Evolutionary conservation across 495 filamentous ascomycete species (phyloP).

Genomic region (Penicillium turbatum): DNA sequence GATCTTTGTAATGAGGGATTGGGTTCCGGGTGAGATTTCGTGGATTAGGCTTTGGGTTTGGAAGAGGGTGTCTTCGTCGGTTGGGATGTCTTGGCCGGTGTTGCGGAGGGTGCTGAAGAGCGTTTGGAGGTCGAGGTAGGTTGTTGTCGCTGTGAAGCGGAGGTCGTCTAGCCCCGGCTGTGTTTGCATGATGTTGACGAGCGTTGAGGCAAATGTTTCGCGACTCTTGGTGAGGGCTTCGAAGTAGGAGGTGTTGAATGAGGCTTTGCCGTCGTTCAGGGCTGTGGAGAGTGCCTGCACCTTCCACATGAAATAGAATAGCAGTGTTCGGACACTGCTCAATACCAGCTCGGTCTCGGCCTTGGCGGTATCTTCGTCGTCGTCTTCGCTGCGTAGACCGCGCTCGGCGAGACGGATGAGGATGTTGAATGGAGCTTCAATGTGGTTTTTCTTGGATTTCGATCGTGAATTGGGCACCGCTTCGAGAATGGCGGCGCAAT

Average conservation of each 20-base stretch:
- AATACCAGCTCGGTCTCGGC: constrained; percentile 72
- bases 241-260: constrained; percentile 51
- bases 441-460: constrained; percentile 46
- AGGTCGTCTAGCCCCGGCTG: constrained; percentile 63
- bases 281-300: constrained; percentile 48
- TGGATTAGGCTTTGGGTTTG: constrained; percentile 59
- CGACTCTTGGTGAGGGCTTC: constrained; percentile 42
- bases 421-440: constrained; percentile 56
- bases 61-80: constrained; percentile 45
- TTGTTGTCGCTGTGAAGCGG: constrained; percentile 67
- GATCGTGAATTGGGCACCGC: constrained; percentile 38
- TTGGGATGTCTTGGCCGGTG: constrained; percentile 34
- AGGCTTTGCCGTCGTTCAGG: constrained; percentile 35
- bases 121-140: constrained; percentile 74
- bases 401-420: constrained; percentile 65
- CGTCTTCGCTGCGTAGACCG: constrained; percentile 53
- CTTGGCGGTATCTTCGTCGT: constrained; percentile 59
- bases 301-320: constrained; percentile 97
- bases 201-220: constrained; percentile 51
- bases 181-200: constrained; percentile 60
- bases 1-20: constrained; percentile 62
- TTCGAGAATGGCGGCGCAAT: constrained; percentile 71
- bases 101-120: constrained; percentile 68
- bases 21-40: constrained; percentile 54
- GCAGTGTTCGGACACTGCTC: constrained; percentile 63